These are phyloP conservation scores for Cercophora newfieldiana DNA, from an alignment of 495 filamentous ascomycete genomes.

Conservation along the genomic window DNA sequence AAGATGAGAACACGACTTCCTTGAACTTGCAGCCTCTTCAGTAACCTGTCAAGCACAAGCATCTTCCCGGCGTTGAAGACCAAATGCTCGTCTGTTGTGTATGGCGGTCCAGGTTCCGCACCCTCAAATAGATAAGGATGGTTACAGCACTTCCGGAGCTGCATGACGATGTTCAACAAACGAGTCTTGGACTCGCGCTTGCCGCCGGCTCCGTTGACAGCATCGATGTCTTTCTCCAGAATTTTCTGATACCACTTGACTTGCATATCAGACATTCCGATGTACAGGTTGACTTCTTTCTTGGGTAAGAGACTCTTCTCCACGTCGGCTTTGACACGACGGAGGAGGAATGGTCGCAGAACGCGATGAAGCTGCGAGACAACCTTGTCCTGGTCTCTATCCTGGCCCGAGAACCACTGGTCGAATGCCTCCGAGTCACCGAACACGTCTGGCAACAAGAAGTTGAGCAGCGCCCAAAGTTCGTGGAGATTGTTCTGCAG, in stretches of 20 bases:
- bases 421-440: slow-evolving; percentile 98
- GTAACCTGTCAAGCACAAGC: slow-evolving; percentile 92
- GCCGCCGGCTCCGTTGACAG: slow-evolving; percentile 94
- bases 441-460: slow-evolving; percentile 95
- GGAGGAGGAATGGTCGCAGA: slow-evolving; percentile 87
- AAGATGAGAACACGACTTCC: slow-evolving; percentile 96
- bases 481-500: slow-evolving; percentile 99
- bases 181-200: slow-evolving; percentile 99
- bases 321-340: slow-evolving; percentile 96
- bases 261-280: slow-evolving; percentile 99
- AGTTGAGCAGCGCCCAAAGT: slow-evolving; percentile 98
- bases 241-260: slow-evolving; percentile 99
- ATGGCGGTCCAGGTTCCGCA: slow-evolving; percentile 94
- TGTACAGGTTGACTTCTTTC: slow-evolving; percentile 95
- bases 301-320: slow-evolving; percentile 98
- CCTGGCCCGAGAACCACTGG: slow-evolving; percentile 92
- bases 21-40: slow-evolving; percentile 77
- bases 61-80: slow-evolving; percentile 95
- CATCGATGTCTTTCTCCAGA: slow-evolving; percentile 97
- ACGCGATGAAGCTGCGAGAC: slow-evolving; percentile 96
- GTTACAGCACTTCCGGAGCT: slow-evolving; percentile 98
- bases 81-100: slow-evolving; percentile 96
- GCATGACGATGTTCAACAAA: slow-evolving; percentile 99
- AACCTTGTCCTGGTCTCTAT: slow-evolving; percentile 89
- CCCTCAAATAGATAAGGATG: slow-evolving; percentile 99